Evolutionary conservation across 2,329 filamentous ascomycete species (phyloP).

Genomic region (Neurospora crassa): DNA sequence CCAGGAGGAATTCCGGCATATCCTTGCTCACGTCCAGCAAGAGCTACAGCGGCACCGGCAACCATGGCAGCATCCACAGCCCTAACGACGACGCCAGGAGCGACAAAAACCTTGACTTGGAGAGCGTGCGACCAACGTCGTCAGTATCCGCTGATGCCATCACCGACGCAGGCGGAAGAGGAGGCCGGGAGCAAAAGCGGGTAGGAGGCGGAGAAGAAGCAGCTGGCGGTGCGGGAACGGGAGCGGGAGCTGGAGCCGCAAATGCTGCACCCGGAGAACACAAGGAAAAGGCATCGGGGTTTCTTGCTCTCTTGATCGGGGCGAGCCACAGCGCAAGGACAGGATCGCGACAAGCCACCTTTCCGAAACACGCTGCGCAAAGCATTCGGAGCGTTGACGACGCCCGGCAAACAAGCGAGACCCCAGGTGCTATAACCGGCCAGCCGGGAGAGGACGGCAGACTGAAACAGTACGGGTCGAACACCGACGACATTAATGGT

Average conservation of each 20-base stretch:
- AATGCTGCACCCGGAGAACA: not conserved
- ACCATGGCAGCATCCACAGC: conserved; percentile 11
- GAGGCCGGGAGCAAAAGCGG: not conserved
- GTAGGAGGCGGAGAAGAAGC: not conserved
- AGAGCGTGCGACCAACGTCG: not conserved
- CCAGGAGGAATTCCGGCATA: conserved; percentile 31
- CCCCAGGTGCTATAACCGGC: conserved; percentile 1
- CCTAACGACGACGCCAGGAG: conserved; percentile 10
- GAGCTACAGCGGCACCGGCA: conserved; percentile 11
- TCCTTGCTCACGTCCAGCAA: conserved; percentile 28
- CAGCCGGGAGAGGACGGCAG: conserved; percentile 9
- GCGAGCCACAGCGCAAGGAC: not conserved
- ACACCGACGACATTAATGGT: not conserved
- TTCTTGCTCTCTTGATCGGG: not conserved
- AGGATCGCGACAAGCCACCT: not conserved
- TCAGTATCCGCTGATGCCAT: not conserved
- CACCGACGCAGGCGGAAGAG: not conserved
- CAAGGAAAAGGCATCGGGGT: not conserved
- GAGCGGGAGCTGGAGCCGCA: not conserved
- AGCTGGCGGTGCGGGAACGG: not conserved
- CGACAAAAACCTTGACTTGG: conserved; percentile 3
- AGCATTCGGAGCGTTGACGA: not conserved
- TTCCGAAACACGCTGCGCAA: not conserved
- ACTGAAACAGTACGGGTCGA: conserved; percentile 8
- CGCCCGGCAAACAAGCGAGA: not conserved